Evolutionary conservation across 169 alveolate species (phyloP).

Genomic region (Cryptosporidium tyzzeri): DNA sequence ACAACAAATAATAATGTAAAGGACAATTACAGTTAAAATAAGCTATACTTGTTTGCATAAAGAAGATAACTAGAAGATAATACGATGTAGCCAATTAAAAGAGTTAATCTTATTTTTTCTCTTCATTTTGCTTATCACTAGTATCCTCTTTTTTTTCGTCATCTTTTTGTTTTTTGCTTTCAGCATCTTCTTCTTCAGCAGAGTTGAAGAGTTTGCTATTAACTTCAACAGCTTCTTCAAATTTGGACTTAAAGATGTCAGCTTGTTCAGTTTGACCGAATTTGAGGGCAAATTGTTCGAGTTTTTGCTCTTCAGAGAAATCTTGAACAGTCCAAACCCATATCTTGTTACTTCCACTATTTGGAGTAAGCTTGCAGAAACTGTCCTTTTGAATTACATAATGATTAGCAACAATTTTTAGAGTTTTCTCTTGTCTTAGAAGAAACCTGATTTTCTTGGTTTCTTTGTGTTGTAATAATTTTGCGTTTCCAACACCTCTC

Average conservation of each 20-base stretch:
- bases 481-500: constrained; percentile 96
- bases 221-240: constrained; percentile 90
- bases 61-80: neutral
- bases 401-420: constrained; percentile 96
- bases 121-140: neutral
- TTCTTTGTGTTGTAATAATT: constrained; percentile 93
- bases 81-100: neutral
- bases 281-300: constrained; percentile 94
- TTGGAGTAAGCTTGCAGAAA: constrained; percentile 94
- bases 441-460: constrained; percentile 92
- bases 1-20: neutral
- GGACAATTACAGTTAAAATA: neutral
- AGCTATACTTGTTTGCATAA: neutral
- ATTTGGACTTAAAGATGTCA: constrained; percentile 87
- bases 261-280: constrained; percentile 93
- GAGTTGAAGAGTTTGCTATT: constrained; percentile 84
- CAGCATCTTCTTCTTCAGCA: constrained; percentile 12
- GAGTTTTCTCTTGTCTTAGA: constrained; percentile 96
- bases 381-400: constrained; percentile 87
- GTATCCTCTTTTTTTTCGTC: neutral
- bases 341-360: constrained; percentile 96
- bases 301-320: constrained; percentile 93
- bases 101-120: constrained; percentile 3
- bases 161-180: neutral
- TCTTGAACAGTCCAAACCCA: constrained; percentile 96